A percentile compares a stretch with the other conserved stretches of the same genome.
phyloP scores from a whole-genome alignment of 495 filamentous ascomycete species.

The Neurospora tetrasperma region DNA sequence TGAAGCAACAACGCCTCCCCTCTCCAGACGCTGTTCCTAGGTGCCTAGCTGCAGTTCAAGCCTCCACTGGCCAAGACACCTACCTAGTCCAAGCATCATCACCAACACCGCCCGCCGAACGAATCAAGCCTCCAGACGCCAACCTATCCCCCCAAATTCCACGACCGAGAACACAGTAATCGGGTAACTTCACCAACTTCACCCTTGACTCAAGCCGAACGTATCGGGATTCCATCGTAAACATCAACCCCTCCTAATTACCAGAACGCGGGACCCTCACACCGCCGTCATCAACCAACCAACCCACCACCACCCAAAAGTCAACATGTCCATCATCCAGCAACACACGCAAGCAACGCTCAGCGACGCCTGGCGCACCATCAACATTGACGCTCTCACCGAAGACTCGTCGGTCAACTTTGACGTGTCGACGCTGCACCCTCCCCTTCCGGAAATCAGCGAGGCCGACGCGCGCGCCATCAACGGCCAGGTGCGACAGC shows the following conservation, averaged over 20 bases:
- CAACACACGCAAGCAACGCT: conserved; percentile 41
- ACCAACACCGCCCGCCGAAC: background rate
- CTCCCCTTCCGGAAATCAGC: conserved; percentile 53
- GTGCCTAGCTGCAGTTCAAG: background rate
- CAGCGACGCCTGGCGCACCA: conserved; percentile 69
- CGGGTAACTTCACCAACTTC: background rate
- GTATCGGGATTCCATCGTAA: background rate
- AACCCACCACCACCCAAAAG: background rate
- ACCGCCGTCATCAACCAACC: background rate
- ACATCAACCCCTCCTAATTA: background rate
- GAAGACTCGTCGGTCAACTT: conserved; percentile 85
- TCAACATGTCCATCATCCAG: conserved; percentile 47
- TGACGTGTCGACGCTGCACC: conserved; percentile 66
- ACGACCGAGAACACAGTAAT: background rate
- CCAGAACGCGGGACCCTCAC: background rate
- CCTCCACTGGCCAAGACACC: background rate
- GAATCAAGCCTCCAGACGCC: background rate
- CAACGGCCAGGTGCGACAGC: conserved; percentile 68
- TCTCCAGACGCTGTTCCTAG: background rate
- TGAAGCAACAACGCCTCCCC: background rate
- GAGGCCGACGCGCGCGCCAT: conserved; percentile 63
- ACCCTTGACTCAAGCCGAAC: background rate
- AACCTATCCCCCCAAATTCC: background rate
- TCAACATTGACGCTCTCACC: conserved; percentile 83
- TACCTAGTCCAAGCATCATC: background rate